Base-by-base conservation (phyloP, 140 eudicot species). In the Erigeron philadelphicus region DNA sequence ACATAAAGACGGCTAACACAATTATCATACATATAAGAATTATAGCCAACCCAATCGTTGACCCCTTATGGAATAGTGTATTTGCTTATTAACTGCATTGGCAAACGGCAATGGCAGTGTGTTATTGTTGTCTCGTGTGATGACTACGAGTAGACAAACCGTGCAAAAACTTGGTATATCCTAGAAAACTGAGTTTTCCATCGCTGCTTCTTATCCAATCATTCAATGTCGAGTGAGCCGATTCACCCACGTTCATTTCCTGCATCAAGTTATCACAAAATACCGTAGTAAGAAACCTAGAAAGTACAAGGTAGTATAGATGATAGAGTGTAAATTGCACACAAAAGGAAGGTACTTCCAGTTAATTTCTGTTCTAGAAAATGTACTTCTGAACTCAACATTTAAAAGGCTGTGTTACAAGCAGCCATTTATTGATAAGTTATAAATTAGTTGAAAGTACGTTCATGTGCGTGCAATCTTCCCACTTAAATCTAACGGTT, bases 81-180 rank as follows among this genome's bases (percentile, higher is more conserved):
- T 46, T 23, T 25, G 38, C 38, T 25, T 55, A 50, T 11, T 56
- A 3, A 11, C 7, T 58, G 44, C 42, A 45, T 45, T 11, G 11
- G 16, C 52, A 46, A 63, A 54, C 11, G 11, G 16, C 52, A 46
- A 63, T 63, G 47, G 9, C 68, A 42, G 21, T 71, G 54, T 63
- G 57, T 64, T 55, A 67, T 13, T 62, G 68, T 35, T 78, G 90
- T 72, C 96, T 89, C 47, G 88, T 71, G 47, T 76, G 83, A 55
- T 86, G 80, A 75, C 70, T 80, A 3, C 95, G 88, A 35, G 81
- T 68, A 0, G 96, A 89, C 18, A 93, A 88, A 48, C 96, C 98
- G 21, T 93, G 98, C 85, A 93, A 85, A 82, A 89, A 89, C 82
- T 93, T 93, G 13, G 96, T 93, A 64, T 79, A 93, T 13, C 98